Percentiles rank a stretch among this genome's conserved stretches.
phyloP scores from a whole-genome alignment of 768 basidiomycete genomes.

The Panellus pusillus region DNA sequence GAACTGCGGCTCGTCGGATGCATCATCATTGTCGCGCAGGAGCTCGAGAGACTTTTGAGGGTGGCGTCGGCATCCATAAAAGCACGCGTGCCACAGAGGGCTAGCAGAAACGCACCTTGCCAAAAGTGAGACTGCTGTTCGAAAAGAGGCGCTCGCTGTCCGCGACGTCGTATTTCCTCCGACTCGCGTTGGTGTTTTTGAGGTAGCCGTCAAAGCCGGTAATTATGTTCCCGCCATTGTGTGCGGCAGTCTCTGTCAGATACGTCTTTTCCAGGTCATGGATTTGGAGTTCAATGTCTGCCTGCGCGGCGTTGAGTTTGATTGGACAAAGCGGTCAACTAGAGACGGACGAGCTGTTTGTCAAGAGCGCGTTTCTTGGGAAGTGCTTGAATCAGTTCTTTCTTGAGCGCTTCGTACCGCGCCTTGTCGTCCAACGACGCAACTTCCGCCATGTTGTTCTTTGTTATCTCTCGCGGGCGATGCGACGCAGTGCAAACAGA shows the following conservation, averaged over 20 bases:
- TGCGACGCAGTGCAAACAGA: no score
- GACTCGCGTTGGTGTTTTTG: slow-evolving; percentile 67
- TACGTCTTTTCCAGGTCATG: slow-evolving; percentile 77
- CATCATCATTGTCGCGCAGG: slow-evolving; percentile 68
- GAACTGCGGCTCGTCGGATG: slow-evolving; percentile 54
- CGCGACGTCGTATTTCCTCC: slow-evolving; percentile 73
- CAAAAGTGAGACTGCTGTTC: slow-evolving; percentile 73
- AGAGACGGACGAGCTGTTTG: slow-evolving; percentile 65
- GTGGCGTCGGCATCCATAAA: slow-evolving; percentile 7
- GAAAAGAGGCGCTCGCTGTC: slow-evolving; percentile 83
- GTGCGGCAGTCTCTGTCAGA: slow-evolving; percentile 71
- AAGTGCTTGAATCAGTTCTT: slow-evolving; percentile 72
- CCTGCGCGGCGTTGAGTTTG: slow-evolving; percentile 40
- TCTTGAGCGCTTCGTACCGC: slow-evolving; percentile 70
- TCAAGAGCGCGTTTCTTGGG: slow-evolving; percentile 74
- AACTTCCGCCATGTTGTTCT: slow-evolving; percentile 15
- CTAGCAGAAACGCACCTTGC: slow-evolving; percentile 50
- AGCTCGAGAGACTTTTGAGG: slow-evolving; percentile 68
- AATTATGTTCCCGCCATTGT: slow-evolving; percentile 84
- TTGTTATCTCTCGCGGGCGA: neutral
- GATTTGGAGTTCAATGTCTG: slow-evolving; percentile 75
- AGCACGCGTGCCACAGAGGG: slow-evolving; percentile 8
- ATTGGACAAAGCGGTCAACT: neutral
- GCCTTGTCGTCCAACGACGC: slow-evolving; percentile 57
- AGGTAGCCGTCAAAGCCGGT: slow-evolving; percentile 87